Percentiles rank a stretch among this genome's conserved stretches.
phyloP scores from a whole-genome alignment of 768 basidiomycete species.

The Mycena maculata region DNA sequence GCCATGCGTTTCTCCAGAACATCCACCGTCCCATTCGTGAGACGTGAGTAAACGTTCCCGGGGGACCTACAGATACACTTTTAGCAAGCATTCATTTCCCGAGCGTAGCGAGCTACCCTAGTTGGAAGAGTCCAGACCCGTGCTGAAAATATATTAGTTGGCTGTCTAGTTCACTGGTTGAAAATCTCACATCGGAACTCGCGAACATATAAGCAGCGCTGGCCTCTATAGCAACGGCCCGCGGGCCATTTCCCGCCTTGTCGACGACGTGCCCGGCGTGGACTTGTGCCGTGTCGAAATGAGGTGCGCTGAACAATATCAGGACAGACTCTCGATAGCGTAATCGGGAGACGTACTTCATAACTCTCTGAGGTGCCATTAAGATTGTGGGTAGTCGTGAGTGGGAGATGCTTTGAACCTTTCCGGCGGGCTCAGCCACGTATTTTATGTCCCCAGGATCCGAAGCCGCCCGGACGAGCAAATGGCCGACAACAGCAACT shows the following conservation, averaged over 20 bases:
- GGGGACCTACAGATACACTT: not conserved
- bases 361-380: slow-evolving; percentile 13
- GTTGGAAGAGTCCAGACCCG: slow-evolving; percentile 24
- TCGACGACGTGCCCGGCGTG: slow-evolving; percentile 19
- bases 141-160: slow-evolving; percentile 12
- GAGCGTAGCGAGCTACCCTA: not conserved
- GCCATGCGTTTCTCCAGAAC: slow-evolving; percentile 27
- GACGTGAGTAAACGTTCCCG: slow-evolving; percentile 24
- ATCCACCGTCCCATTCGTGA: slow-evolving; percentile 26
- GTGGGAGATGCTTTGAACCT: too few relatives aligned
- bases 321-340: too few relatives aligned
- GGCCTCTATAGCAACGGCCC: slow-evolving; percentile 19
- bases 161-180: not conserved
- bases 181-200: slow-evolving; percentile 20
- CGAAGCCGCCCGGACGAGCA: not conserved
- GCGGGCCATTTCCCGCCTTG: slow-evolving; percentile 25
- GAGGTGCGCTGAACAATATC: not conserved
- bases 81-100: not conserved
- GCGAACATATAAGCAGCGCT: slow-evolving; percentile 25
- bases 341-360: not conserved
- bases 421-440: too few relatives aligned
- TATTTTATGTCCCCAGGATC: too few relatives aligned
- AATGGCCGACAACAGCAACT: not conserved
- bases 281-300: slow-evolving; percentile 26
- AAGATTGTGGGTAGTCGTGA: not conserved